These are phyloP conservation scores for Geranium incanum DNA, from an alignment of 441 rosid species.

Conservation along the genomic window DNA sequence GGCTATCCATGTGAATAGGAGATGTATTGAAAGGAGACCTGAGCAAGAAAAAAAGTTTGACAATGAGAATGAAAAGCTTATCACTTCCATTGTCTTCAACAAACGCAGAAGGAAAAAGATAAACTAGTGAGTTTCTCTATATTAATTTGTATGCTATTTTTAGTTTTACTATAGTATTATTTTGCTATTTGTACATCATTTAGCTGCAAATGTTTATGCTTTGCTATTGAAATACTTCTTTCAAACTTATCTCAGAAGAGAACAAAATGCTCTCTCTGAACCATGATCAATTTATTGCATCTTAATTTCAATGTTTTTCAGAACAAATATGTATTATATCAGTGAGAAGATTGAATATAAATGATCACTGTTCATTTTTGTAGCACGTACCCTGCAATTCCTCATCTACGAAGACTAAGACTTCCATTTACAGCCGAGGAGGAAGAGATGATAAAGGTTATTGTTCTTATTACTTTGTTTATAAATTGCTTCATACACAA, in stretches of 20 bases:
- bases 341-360: background rate
- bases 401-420: conserved; percentile 31
- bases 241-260: background rate
- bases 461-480: background rate
- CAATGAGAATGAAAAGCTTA: conserved; percentile 22
- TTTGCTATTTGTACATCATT: conserved; percentile 8
- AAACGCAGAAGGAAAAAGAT: conserved; percentile 22
- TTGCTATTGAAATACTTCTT: background rate
- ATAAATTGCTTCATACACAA: background rate
- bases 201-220: conserved; percentile 8
- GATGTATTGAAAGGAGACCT: conserved; percentile 17
- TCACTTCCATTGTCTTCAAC: conserved; percentile 21
- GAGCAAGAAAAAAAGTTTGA: conserved; percentile 24
- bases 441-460: conserved; percentile 47
- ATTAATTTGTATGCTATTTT: background rate
- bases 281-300: background rate
- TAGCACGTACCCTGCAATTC: conserved; percentile 28
- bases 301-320: background rate
- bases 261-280: conserved; percentile 5
- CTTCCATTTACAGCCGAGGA: conserved; percentile 41
- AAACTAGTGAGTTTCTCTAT: conserved; percentile 28
- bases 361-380: conserved; percentile 17
- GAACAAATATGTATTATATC: background rate
- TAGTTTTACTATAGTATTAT: background rate
- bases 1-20: conserved; percentile 15